Base-by-base conservation (phyloP, 768 basidiomycete genomes). In the Serendipita indica region DNA sequence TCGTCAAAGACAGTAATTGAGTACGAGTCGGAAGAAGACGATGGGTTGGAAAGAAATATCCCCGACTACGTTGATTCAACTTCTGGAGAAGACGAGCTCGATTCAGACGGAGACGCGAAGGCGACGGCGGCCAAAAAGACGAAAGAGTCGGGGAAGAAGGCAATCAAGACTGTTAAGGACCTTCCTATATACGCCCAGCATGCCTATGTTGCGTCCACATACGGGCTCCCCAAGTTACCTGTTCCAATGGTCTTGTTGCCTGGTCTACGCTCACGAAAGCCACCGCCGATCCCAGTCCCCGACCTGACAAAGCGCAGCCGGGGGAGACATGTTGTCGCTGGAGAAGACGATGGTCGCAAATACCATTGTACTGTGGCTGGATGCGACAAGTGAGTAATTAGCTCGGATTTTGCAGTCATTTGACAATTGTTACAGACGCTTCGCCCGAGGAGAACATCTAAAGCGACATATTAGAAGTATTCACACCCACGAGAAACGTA, bases 401-500 rank as follows among this genome's bases (percentile, higher is more conserved):
- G n/a, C n/a, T n/a, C n/a, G n/a, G n/a, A n/a, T n/a, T n/a, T n/a
- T 12, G 49, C 12, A 4, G 20, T 22, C 7, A 32, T 3, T 30
- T 25, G n/a, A 27, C 49, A 22, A 10, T 7, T 10, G 7, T 7
- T 30, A 10, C 49, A 56, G 27, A 71, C 86, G 83, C 64, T 93
- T 94, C 70, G 82, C 84, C 33, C 77, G 91, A 30, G 84, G 85
- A 20, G 91, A 94, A 70, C 91, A 94, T 68, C 72, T 94, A 62
- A 92, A 92, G 75, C 74, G 91, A 62, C 90, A 93, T 68, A 78
- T 92, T 37, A 72, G 88, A 64, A 85, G 84, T 65, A 89, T 93
- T 58, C 90, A 93, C 71, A 91, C 90, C 22, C 79, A 91, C 69
- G 89, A 92, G 68, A 91, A 89, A 74, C 90, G 90, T 92, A 67